These are phyloP conservation scores for Botrytis medusae DNA, from an alignment of 2,329 filamentous ascomycete genomes.

Conservation along the genomic window DNA sequence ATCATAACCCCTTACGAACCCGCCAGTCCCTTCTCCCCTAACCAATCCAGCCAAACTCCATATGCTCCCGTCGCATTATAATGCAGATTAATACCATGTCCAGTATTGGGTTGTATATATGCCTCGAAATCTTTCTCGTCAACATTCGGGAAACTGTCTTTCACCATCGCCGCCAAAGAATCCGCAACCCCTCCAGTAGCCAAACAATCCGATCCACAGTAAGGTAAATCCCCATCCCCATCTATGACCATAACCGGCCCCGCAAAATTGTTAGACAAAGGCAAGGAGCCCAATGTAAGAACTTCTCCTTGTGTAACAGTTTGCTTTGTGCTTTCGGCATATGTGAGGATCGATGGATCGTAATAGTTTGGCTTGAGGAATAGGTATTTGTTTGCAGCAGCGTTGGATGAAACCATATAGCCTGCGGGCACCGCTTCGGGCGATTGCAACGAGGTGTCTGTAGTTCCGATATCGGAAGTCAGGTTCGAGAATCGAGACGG, in stretches of 20 bases:
- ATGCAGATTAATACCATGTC: conserved; percentile 52
- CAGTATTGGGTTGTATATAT: conserved; percentile 52
- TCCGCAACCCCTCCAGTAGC: conserved; percentile 41
- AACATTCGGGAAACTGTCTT: conserved; percentile 35
- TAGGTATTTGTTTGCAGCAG: neutral
- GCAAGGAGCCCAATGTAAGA: neutral
- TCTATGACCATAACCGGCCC: conserved; percentile 58
- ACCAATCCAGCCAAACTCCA: conserved; percentile 41
- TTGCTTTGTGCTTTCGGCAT: neutral
- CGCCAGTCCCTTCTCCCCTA: conserved; percentile 26
- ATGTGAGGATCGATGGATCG: neutral
- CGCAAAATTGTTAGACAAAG: conserved; percentile 13
- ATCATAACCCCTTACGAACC: neutral
- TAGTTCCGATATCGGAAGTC: no score
- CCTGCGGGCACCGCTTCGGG: neutral
- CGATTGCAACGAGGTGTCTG: neutral
- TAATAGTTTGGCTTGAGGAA: neutral
- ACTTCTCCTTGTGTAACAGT: neutral
- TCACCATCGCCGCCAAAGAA: conserved; percentile 39
- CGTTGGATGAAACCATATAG: neutral
- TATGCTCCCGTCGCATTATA: conserved; percentile 41
- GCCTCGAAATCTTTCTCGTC: conserved; percentile 35
- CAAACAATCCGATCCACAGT: conserved; percentile 62
- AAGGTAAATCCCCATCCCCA: conserved; percentile 53
- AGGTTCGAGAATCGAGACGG: neutral